Evolutionary conservation across 805 yeast genomes (phyloP).

Genomic region (Lachancea mirantina): DNA sequence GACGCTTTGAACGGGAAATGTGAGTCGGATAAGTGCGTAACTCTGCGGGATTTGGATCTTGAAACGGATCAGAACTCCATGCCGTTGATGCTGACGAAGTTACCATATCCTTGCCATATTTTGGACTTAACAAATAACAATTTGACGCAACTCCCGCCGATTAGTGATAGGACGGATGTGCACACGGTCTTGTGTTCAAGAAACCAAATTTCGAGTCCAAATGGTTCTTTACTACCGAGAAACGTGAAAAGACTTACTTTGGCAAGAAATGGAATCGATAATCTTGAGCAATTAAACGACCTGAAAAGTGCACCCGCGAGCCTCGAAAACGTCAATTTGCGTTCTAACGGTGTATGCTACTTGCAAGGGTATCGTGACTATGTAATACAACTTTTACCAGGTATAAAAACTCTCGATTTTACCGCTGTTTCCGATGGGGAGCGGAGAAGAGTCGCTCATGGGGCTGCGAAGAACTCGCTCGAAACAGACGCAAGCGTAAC

Average conservation of each 20-base stretch:
- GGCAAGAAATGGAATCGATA: slow-evolving; percentile 47
- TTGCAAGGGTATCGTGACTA: slow-evolving; percentile 50
- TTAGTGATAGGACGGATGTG: slow-evolving; percentile 33
- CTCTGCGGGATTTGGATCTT: slow-evolving; percentile 31
- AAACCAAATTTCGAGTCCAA: slow-evolving; percentile 47
- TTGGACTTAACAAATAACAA: slow-evolving; percentile 76
- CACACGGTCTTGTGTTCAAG: slow-evolving; percentile 53
- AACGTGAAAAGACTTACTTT: slow-evolving; percentile 43
- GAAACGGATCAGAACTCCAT: slow-evolving; percentile 37
- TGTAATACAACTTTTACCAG: slow-evolving; percentile 57
- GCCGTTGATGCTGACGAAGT: slow-evolving; percentile 35
- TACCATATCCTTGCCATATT: slow-evolving; percentile 42
- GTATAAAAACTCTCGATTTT: slow-evolving; percentile 60
- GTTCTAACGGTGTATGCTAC: slow-evolving; percentile 51
- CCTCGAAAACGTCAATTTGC: slow-evolving; percentile 43
- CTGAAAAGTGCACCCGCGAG: slow-evolving; percentile 35
- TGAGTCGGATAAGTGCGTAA: slow-evolving; percentile 23
- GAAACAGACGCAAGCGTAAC: slow-evolving; percentile 25
- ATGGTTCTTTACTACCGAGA: slow-evolving; percentile 25
- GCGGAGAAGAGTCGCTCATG: slow-evolving; percentile 34
- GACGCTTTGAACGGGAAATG: slow-evolving; percentile 33
- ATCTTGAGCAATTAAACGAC: slow-evolving; percentile 39
- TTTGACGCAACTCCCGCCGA: slow-evolving; percentile 50
- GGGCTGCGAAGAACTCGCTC: slow-evolving; percentile 14
- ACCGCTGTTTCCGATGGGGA: slow-evolving; percentile 52